Base-by-base conservation (phyloP, 495 filamentous ascomycete genomes). In the Penicillium canariense region DNA sequence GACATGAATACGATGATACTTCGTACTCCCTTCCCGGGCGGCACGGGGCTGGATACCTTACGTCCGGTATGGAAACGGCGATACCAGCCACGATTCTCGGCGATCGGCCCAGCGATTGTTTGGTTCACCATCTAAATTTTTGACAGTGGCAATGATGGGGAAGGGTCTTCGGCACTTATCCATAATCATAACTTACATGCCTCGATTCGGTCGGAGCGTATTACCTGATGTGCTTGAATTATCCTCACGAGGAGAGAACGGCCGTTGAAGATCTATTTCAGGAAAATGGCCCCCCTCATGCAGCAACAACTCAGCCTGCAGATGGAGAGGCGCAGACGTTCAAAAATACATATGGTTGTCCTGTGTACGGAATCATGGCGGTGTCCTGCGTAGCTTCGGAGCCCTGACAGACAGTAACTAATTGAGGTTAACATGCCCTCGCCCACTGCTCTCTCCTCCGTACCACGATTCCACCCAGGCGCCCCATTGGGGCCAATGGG, bases 61-160 rank as follows among this genome's bases (percentile, higher is more conserved):
- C 43, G 22, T 54, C 56, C 56, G 56, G 56, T 59, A 59, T 31
- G 22, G 22, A 49, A 20, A 42, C 39, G 28, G 15, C 44, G 5
- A 40, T 48, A 54, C 50, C 45, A 18, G 22, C 35, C 52, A 48
- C 31, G 44, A 34, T 32, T 44, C 32, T 40, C 28, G 31, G 32
- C 30, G 22, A 25, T 32, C 28, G 17, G 39, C 17, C 34, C 44
- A 28, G 26, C 53, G 36, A 42, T 34, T 30, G 43, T 46, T 46
- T 56, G 58, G 58, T 60, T 56, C 58, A 47, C 7, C 38, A 10
- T 47, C 57, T 55, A 56, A 66, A 66, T 64, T 52, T 66, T 52
- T 66, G 58, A 47, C 52, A 12, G 63, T 66, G 63, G 63, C 60
- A 59, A 65, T 39, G 34, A 36, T n/a, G n/a, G n/a, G n/a, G n/a